These are phyloP conservation scores for Panaeolus cyanescens DNA, from an alignment of 768 basidiomycete species.

Conservation along the genomic window DNA sequence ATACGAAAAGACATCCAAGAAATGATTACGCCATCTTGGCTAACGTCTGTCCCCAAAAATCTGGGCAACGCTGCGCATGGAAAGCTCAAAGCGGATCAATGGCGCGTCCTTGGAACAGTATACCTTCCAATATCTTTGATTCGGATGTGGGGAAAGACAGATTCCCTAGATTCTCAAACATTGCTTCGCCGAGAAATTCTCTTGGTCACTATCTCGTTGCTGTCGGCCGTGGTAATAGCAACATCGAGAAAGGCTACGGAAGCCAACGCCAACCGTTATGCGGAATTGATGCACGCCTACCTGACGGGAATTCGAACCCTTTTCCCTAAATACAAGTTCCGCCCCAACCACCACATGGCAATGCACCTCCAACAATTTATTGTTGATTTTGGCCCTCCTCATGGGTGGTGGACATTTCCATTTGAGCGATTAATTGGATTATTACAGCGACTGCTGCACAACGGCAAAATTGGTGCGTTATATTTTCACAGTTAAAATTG, in stretches of 20 bases:
- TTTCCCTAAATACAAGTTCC: conserved; percentile 27
- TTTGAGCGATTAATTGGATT: conserved; percentile 35
- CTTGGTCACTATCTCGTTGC: conserved; percentile 19
- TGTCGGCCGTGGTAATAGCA: conserved; percentile 17
- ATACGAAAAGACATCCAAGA: conserved; percentile 25
- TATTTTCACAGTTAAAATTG: too few relatives aligned
- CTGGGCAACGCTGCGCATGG: conserved; percentile 23
- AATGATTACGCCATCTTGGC: conserved; percentile 32
- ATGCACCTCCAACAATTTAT: conserved; percentile 37
- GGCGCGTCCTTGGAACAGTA: conserved; percentile 26
- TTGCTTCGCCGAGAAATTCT: conserved; percentile 25
- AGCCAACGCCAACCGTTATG: conserved; percentile 7
- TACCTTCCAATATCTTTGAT: conserved; percentile 34
- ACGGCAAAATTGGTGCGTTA: conserved; percentile 18
- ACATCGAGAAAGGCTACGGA: conserved; percentile 19
- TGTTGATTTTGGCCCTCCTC: conserved; percentile 32
- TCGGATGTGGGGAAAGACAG: conserved; percentile 29
- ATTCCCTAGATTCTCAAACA: conserved; percentile 14
- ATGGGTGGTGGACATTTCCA: conserved; percentile 35
- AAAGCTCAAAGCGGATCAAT: too few relatives aligned
- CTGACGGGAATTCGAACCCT: conserved; percentile 27
- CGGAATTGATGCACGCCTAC: conserved; percentile 24
- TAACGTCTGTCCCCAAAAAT: conserved; percentile 19
- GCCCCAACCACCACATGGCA: conserved; percentile 39
- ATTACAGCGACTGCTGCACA: conserved; percentile 15